Percentiles rank a stretch among this genome's conserved stretches.
Evolutionary conservation across 306 rosid genomes (phyloP).

Genomic region (Heteromeles arbutifolia): DNA sequence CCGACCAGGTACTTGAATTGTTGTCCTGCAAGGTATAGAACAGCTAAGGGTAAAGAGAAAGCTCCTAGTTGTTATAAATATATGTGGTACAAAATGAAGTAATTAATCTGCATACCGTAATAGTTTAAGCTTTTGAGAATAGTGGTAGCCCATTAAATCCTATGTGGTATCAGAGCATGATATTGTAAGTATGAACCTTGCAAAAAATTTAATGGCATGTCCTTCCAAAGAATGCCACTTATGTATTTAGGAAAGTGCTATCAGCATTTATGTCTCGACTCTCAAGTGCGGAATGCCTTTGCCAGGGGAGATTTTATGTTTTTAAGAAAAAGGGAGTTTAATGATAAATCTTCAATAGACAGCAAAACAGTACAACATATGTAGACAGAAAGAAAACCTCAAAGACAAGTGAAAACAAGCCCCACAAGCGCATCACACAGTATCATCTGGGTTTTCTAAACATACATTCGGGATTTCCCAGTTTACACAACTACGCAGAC

Average conservation of each 20-base stretch:
- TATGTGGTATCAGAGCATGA: neutral
- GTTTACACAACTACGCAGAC: too few species aligned
- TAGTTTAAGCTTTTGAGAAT: neutral
- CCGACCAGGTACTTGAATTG: neutral
- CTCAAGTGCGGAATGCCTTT: neutral
- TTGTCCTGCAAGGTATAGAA: too few species aligned
- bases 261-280: neutral
- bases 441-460: too few species aligned
- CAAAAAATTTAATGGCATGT: neutral
- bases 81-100: neutral
- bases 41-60: neutral
- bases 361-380: too few species aligned
- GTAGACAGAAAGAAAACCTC: too few species aligned
- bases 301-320: neutral
- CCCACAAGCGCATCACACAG: too few species aligned
- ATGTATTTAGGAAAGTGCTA: neutral
- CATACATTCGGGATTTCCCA: too few species aligned
- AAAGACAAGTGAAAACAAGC: too few species aligned
- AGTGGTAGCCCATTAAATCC: neutral
- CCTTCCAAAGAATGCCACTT: neutral
- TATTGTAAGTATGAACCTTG: neutral
- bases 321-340: neutral
- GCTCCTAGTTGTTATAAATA: neutral
- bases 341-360: neutral
- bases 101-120: neutral